These are phyloP conservation scores for Besnoitia besnoiti DNA, from an alignment of 169 alveolate species.

Conservation along the genomic window DNA sequence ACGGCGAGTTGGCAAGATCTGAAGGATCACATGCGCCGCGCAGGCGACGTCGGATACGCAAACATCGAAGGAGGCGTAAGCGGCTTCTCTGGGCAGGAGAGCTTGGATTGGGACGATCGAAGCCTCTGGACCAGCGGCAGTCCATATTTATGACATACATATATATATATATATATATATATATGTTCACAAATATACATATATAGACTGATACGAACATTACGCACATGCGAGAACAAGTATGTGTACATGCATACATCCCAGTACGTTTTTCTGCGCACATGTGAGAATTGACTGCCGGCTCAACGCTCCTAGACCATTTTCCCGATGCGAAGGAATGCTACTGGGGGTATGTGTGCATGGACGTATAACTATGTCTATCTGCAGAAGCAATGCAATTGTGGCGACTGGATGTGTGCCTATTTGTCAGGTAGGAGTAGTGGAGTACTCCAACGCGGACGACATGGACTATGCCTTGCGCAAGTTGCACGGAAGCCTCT, in stretches of 20 bases:
- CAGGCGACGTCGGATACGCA: slow-evolving; percentile 85
- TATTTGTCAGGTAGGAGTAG: slow-evolving; percentile 47
- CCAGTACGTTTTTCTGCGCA: too few relatives aligned
- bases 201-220: too few relatives aligned
- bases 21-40: slow-evolving; percentile 82
- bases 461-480: slow-evolving; percentile 59
- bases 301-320: too few relatives aligned
- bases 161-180: neutral
- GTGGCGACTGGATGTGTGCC: neutral
- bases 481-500: slow-evolving; percentile 53
- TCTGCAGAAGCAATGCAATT: neutral
- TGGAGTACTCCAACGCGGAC: slow-evolving; percentile 40
- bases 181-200: neutral
- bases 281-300: too few relatives aligned
- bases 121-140: too few relatives aligned
- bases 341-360: too few relatives aligned
- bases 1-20: slow-evolving; percentile 84
- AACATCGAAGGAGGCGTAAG: slow-evolving; percentile 75
- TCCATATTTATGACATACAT: neutral
- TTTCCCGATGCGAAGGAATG: too few relatives aligned
- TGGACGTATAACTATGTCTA: too few relatives aligned
- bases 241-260: too few relatives aligned
- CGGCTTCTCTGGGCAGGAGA: neutral
- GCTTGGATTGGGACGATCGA: neutral
- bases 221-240: too few relatives aligned